phyloP scores from a whole-genome alignment of 1,284 basidiomycete genomes.

The Leccinum pseudoinsigne region DNA sequence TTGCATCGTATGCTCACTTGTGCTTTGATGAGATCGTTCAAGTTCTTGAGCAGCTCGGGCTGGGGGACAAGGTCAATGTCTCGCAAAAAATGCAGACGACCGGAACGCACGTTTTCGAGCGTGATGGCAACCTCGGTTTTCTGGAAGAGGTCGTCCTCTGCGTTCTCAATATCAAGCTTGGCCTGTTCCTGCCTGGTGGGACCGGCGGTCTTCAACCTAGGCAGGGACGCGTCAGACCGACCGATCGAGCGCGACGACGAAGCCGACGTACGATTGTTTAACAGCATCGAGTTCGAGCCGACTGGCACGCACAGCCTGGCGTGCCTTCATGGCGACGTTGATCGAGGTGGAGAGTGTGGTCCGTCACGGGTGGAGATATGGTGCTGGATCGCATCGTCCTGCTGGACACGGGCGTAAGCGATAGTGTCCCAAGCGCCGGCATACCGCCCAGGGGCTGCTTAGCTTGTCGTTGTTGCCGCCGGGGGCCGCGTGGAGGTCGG shows the following conservation, averaged over 20 bases:
- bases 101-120: conserved; percentile 82
- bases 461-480: too few species aligned
- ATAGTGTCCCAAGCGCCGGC: too few species aligned
- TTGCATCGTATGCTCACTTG: conserved; percentile 43
- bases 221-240: conserved; percentile 10
- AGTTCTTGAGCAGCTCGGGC: conserved; percentile 95
- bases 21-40: conserved; percentile 92
- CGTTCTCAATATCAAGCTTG: conserved; percentile 88
- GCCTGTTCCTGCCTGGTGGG: conserved; percentile 87
- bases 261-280: conserved; percentile 50
- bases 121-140: conserved; percentile 98
- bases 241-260: background rate
- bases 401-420: too few species aligned
- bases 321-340: conserved; percentile 86
- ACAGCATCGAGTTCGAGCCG: conserved; percentile 79
- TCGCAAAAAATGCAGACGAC: background rate
- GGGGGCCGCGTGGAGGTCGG: too few species aligned
- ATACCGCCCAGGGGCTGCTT: too few species aligned
- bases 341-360: conserved; percentile 81
- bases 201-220: conserved; percentile 73
- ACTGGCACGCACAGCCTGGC: conserved; percentile 84
- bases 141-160: conserved; percentile 94
- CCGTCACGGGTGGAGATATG: conserved; percentile 94
- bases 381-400: too few species aligned
- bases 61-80: conserved; percentile 31